phyloP scores from a whole-genome alignment of 306 rosid species.

The Hippophae rhamnoides region DNA sequence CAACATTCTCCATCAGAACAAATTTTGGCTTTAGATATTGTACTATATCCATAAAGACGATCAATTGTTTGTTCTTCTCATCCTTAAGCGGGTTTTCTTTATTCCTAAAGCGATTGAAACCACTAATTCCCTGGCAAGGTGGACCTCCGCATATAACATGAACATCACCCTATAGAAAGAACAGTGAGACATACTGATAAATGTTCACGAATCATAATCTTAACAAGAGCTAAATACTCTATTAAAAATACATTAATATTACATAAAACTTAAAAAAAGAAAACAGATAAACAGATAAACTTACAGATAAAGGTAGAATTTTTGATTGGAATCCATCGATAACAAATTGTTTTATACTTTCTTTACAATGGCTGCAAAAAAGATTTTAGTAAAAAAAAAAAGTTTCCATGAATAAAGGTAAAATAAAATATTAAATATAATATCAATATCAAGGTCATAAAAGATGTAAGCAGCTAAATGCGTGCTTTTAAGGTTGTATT shows the following conservation, averaged over 20 bases:
- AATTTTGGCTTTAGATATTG: constrained; percentile 48
- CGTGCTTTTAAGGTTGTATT: too few species aligned
- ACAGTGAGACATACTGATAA: neutral
- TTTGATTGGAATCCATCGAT: constrained; percentile 31
- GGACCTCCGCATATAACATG: constrained; percentile 87
- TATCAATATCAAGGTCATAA: too few species aligned
- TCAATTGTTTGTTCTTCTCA: constrained; percentile 43
- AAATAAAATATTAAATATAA: too few species aligned
- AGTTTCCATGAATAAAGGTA: neutral
- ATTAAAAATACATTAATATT: too few species aligned
- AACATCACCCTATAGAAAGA: constrained; percentile 52
- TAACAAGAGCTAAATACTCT: neutral
- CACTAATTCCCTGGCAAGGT: constrained; percentile 86
- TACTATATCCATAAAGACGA: constrained; percentile 60
- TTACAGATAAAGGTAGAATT: constrained; percentile 51
- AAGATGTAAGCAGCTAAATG: too few species aligned
- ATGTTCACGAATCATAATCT: neutral
- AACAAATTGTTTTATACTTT: constrained; percentile 40
- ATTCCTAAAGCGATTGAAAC: constrained; percentile 68
- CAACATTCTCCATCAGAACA: constrained; percentile 79
- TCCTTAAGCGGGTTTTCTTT: constrained; percentile 39
- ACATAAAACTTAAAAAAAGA: neutral
- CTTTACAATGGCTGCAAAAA: constrained; percentile 44
- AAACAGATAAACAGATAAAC: constrained; percentile 18
- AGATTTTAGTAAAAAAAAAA: too few species aligned